Conservation (phyloP, 2,329 filamentous ascomycete species). For the Achaetomium macrosporum region DNA sequence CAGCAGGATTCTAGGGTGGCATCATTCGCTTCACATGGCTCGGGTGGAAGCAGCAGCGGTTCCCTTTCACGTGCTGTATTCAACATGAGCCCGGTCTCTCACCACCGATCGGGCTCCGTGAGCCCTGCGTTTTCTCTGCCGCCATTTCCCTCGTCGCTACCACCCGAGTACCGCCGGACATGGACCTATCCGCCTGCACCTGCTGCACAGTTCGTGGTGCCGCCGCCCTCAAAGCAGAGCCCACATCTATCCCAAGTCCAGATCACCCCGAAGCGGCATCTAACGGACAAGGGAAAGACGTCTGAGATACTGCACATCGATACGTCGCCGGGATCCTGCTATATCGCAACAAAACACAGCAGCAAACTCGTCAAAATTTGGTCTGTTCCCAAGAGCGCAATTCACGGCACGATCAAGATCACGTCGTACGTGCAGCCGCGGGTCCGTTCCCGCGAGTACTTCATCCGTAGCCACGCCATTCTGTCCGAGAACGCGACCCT, state of each 20-base stretch:
- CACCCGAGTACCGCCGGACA: conserved; percentile 9
- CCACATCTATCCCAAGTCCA: conserved; percentile 7
- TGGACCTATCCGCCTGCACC: not conserved
- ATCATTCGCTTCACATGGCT: not conserved
- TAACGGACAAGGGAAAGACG: conserved; percentile 23
- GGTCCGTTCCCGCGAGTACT: conserved; percentile 35
- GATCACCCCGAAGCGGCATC: conserved; percentile 14
- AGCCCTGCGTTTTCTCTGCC: not conserved
- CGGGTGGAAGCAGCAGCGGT: not conserved
- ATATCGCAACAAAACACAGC: conserved; percentile 29
- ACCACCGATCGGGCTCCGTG: not conserved
- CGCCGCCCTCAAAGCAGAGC: not conserved
- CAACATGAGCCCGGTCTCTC: not conserved
- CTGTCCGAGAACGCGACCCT: conserved; percentile 34
- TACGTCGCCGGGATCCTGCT: conserved; percentile 27
- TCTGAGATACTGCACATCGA: conserved; percentile 33
- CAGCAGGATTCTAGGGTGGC: not conserved
- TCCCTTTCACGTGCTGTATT: not conserved
- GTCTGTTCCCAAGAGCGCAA: conserved; percentile 19
- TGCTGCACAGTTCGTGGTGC: not conserved
- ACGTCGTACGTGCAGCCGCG: conserved; percentile 34
- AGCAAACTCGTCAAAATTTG: conserved; percentile 27
- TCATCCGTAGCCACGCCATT: conserved; percentile 37
- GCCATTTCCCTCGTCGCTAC: conserved; percentile 1
- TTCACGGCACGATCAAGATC: conserved; percentile 32